phyloP scores from a whole-genome alignment of 202 grass and related monocot genomes.

The Panicum virgatum region DNA sequence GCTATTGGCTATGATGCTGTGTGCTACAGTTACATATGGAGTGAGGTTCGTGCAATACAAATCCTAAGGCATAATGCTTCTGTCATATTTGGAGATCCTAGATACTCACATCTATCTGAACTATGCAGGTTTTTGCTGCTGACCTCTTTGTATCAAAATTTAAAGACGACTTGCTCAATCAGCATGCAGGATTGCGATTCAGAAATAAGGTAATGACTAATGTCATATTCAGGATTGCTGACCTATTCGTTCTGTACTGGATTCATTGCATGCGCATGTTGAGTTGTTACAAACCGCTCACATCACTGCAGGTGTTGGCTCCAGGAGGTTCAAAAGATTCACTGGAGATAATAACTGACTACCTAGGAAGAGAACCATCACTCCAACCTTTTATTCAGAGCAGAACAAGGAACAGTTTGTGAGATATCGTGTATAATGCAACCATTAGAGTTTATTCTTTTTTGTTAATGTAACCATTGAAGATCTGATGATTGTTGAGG shows the following conservation, averaged over 20 bases:
- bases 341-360: constrained; percentile 76
- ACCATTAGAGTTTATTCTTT: background rate
- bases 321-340: constrained; percentile 73
- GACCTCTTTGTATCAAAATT: constrained; percentile 92
- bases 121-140: constrained; percentile 72
- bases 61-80: constrained; percentile 29
- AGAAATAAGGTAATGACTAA: constrained; percentile 78
- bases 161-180: constrained; percentile 93
- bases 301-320: constrained; percentile 66
- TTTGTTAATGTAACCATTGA: background rate
- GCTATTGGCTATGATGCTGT: constrained; percentile 80
- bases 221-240: no score
- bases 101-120: background rate
- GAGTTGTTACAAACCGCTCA: background rate
- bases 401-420: constrained; percentile 59
- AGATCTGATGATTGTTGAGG: background rate
- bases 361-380: constrained; percentile 80
- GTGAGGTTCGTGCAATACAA: constrained; percentile 62
- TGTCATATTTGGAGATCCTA: constrained; percentile 25
- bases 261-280: constrained; percentile 1
- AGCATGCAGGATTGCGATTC: constrained; percentile 82
- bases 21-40: constrained; percentile 98
- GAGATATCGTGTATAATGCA: constrained; percentile 32
- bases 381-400: constrained; percentile 70
- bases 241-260: background rate